These are phyloP conservation scores for Gonapodya sp. DNA, from an alignment of 192 early-diverging fungal species.

Conservation along the genomic window DNA sequence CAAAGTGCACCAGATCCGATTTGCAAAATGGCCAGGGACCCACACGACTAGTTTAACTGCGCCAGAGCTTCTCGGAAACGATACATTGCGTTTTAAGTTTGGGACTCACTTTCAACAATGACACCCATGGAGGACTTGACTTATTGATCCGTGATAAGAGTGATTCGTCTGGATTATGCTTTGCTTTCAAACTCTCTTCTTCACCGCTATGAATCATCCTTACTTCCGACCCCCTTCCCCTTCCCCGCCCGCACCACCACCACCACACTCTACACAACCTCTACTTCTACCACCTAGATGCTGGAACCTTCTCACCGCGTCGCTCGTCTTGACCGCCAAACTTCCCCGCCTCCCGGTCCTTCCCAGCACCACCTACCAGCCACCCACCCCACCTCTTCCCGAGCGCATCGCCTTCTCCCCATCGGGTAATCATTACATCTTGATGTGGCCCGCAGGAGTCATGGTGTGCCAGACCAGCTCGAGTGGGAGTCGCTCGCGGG, in stretches of 20 bases:
- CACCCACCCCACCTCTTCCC: not conserved
- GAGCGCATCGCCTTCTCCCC: constrained; percentile 7
- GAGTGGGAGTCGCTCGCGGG: not conserved
- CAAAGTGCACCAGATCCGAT: not conserved
- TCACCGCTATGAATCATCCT: not conserved
- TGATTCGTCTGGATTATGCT: no score
- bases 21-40: not conserved
- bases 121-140: no score
- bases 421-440: not conserved
- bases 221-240: not conserved
- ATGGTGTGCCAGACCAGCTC: not conserved
- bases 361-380: not conserved
- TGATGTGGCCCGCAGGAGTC: not conserved
- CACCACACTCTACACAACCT: not conserved
- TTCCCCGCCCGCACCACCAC: not conserved
- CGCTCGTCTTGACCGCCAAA: not conserved
- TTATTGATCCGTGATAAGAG: no score
- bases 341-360: not conserved
- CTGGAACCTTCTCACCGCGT: not conserved
- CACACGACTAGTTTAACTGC: no score
- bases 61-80: no score
- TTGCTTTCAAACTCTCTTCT: not conserved
- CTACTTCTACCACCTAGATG: not conserved
- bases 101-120: no score
- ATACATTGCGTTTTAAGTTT: no score